These are phyloP conservation scores for Xylariaceae sp. DNA, from an alignment of 2,329 filamentous ascomycete species.

Conservation along the genomic window DNA sequence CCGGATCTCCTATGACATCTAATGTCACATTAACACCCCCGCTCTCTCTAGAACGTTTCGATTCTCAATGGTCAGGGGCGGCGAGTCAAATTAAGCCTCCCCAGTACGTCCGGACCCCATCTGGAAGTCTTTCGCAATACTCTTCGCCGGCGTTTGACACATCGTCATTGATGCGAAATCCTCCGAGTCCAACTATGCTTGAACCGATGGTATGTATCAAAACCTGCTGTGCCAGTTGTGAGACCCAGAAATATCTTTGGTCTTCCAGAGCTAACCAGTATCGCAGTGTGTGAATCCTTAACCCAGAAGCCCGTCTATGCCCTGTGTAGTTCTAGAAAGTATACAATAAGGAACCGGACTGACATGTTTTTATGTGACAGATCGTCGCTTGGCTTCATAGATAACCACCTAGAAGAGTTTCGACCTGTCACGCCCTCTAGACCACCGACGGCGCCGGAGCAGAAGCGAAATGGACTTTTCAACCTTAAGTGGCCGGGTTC, in stretches of 20 bases:
- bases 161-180: conserved; percentile 5
- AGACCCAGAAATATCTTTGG: too few species aligned
- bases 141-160: background rate
- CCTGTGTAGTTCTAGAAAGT: too few species aligned
- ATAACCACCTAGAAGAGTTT: conserved; percentile 4
- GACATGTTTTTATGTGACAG: too few species aligned
- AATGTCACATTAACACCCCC: conserved; percentile 8
- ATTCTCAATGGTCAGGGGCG: background rate
- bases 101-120: background rate
- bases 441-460: background rate
- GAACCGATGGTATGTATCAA: too few species aligned
- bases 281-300: too few species aligned
- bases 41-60: background rate
- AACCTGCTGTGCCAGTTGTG: too few species aligned
- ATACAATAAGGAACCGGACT: too few species aligned
- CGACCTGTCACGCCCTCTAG: background rate
- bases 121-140: background rate
- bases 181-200: conserved; percentile 3
- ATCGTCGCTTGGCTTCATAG: conserved; percentile 1
- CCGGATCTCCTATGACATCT: conserved; percentile 1
- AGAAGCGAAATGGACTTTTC: conserved; percentile 8
- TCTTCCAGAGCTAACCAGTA: too few species aligned
- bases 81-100: background rate
- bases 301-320: too few species aligned
- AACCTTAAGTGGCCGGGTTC: conserved; percentile 9